phyloP scores from a whole-genome alignment of 2,329 filamentous ascomycete species.

The Neospermospora avenae region DNA sequence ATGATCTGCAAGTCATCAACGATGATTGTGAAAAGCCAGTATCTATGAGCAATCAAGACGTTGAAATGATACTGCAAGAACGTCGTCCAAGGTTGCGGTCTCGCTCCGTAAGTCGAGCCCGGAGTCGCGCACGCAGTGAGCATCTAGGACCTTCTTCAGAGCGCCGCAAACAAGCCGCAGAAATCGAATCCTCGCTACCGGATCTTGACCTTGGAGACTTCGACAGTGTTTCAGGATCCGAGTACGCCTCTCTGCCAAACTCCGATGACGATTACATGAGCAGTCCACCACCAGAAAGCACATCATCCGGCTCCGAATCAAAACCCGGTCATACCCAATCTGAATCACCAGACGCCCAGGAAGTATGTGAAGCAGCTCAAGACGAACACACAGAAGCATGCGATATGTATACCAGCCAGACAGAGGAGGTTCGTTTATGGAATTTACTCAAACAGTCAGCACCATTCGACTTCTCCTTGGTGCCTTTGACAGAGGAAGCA shows the following conservation, averaged over 20 bases:
- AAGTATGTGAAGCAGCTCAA: constrained; percentile 19
- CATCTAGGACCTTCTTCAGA: background rate
- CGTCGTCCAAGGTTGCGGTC: constrained; percentile 13
- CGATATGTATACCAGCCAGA: constrained; percentile 26
- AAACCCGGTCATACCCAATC: background rate
- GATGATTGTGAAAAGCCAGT: constrained; percentile 18
- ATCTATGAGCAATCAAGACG: background rate
- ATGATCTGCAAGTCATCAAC: constrained; percentile 48
- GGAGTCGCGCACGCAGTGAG: background rate
- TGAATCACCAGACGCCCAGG: background rate
- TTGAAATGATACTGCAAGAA: constrained; percentile 1
- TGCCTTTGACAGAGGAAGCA: constrained; percentile 8
- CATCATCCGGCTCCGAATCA: background rate
- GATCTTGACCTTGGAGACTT: background rate
- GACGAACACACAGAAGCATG: constrained; percentile 29
- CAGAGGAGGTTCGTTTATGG: constrained; percentile 33
- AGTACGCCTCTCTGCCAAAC: background rate
- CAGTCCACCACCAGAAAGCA: background rate
- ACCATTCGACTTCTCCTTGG: constrained; percentile 26
- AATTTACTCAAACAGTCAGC: constrained; percentile 27
- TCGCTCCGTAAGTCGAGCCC: constrained; percentile 15
- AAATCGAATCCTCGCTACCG: background rate
- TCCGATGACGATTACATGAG: constrained; percentile 4
- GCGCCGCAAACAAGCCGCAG: background rate
- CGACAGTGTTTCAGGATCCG: background rate